Evolutionary conservation across 352 stramenopile genomes (phyloP), one percentile per base, ranked within the genome.

Genomic region (Elongisporangium senticosum): DNA sequence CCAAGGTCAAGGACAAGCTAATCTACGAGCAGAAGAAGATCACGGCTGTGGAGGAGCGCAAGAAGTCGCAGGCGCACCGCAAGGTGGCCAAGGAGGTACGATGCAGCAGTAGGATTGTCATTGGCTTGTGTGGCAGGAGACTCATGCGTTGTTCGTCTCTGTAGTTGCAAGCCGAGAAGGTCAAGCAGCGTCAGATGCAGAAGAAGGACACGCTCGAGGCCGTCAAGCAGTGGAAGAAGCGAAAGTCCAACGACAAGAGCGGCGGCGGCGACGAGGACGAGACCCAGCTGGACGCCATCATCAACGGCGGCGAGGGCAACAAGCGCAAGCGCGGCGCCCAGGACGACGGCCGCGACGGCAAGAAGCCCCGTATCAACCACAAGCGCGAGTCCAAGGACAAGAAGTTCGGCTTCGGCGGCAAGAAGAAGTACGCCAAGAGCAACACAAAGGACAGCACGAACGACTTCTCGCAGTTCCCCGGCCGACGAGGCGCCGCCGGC

Each of bases 21-120:
- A 98, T 99, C 55, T 99, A 99, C 71, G 96, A 99, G 74, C 95
- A 97, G 72, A 98, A 99, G 82, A 99, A 99, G 82, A 99, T 99
- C 64, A 89, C 98, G 50, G 96, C 96, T 20, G 97, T 99, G 47
- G 90, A 98, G 65, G 90, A 98, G 62, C 91, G 96, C 22, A 99
- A 99, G 80, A 96, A 97, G 62, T 97, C 96, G 53, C 94, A 98
- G 69, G 93, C 98, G 53, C 93, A 98, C 67, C 96, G 96, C 47
- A 90, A 98, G 67, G 97, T 98, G 61, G 89, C 95, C 50, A 99
- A 99, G 77, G 91, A 98, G 74, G 76, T 97, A 48, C 67, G 67
- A 57, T 48, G 21, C 15, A n/a, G 40, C 33, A 7, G 23, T 56
- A 48, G 28, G 33, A 54, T 33, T 5, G 51, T 51, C 1, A 13